Evolutionary conservation across 2,329 filamentous ascomycete genomes (phyloP).

Genomic region (Ophiobolus disseminans): DNA sequence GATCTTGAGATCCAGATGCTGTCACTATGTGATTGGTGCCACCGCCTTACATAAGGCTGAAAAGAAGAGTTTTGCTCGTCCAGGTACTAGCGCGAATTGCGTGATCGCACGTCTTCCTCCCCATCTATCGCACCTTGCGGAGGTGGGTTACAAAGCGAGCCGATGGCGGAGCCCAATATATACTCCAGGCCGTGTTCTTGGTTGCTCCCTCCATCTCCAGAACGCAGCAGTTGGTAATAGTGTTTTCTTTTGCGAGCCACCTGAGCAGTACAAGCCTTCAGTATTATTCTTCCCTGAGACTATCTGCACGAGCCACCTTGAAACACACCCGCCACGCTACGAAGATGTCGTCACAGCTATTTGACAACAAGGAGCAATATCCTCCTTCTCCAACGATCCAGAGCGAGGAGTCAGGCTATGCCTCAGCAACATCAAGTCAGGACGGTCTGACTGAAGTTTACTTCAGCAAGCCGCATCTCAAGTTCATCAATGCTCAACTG

Average conservation of each 20-base stretch:
- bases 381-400: slow-evolving; percentile 35
- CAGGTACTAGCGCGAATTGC: slow-evolving; percentile 41
- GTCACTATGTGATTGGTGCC: slow-evolving; percentile 27
- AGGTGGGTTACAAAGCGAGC: slow-evolving; percentile 40
- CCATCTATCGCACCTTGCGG: slow-evolving; percentile 36
- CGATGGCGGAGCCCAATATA: slow-evolving; percentile 40
- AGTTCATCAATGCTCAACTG: slow-evolving; percentile 88
- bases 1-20: slow-evolving; percentile 10
- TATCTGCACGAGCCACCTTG: slow-evolving; percentile 30
- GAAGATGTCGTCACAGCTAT: slow-evolving; percentile 40
- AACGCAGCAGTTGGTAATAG: slow-evolving; percentile 29
- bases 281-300: slow-evolving; percentile 11
- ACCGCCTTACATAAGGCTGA: slow-evolving; percentile 27
- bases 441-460: slow-evolving; percentile 75
- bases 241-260: slow-evolving; percentile 25
- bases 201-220: slow-evolving; percentile 26
- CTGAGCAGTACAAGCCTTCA: slow-evolving; percentile 17
- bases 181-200: slow-evolving; percentile 27
- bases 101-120: slow-evolving; percentile 43
- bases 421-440: slow-evolving; percentile 69
- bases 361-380: slow-evolving; percentile 30
- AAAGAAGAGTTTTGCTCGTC: slow-evolving; percentile 30
- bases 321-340: slow-evolving; percentile 10
- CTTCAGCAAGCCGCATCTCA: slow-evolving; percentile 86
- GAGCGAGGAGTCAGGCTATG: slow-evolving; percentile 82